These are phyloP conservation scores for Gnomoniopsis smithogilvyi DNA, from an alignment of 2,329 filamentous ascomycete species.

Conservation along the genomic window DNA sequence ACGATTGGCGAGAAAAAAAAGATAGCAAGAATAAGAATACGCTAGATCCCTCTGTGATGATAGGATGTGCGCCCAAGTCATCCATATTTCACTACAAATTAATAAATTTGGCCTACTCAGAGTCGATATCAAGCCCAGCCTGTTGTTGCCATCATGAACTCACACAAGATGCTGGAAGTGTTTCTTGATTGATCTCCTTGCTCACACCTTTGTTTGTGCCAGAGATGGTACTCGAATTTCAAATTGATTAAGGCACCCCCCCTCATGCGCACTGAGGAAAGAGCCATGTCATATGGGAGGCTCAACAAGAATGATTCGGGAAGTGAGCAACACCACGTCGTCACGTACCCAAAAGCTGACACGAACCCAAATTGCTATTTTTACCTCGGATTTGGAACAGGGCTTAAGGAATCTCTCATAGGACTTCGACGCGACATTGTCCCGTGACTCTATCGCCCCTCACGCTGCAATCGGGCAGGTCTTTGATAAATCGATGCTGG, in stretches of 20 bases:
- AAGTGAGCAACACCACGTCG: background rate
- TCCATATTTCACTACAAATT: no score
- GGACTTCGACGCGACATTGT: slow-evolving; percentile 65
- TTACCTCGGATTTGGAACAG: slow-evolving; percentile 59
- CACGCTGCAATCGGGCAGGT: slow-evolving; percentile 64
- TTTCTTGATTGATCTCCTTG: background rate
- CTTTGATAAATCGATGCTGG: slow-evolving; percentile 65
- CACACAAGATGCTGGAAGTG: background rate
- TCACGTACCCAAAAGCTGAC: background rate
- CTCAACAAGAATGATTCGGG: slow-evolving; percentile 30
- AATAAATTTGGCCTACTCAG: no score
- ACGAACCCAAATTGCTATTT: slow-evolving; percentile 39
- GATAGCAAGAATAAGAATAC: no score
- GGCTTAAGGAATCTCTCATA: slow-evolving; percentile 58
- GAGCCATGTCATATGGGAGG: slow-evolving; percentile 25
- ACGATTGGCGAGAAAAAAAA: no score
- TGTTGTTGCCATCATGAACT: background rate
- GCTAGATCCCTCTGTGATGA: no score
- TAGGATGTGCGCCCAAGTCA: no score
- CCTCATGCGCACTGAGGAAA: no score
- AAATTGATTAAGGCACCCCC: no score
- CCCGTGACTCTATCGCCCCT: slow-evolving; percentile 63
- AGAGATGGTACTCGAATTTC: slow-evolving; percentile 1
- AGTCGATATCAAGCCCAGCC: no score
- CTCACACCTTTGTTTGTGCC: background rate